Evolutionary conservation across 805 yeast genomes (phyloP).

Genomic region (Hanseniaspora mollemarum): DNA sequence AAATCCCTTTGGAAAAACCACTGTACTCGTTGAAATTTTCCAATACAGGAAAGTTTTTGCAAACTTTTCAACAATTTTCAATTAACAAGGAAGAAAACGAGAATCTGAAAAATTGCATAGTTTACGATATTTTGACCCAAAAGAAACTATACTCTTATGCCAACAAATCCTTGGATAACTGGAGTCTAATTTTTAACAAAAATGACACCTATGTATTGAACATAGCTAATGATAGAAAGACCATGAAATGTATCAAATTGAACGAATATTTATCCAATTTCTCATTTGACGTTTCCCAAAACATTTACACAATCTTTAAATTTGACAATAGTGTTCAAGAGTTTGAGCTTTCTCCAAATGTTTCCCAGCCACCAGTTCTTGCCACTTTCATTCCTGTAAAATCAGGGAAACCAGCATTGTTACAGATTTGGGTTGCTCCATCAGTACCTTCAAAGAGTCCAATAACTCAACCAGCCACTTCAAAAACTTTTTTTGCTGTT

Average conservation of each 20-base stretch:
- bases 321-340: constrained; percentile 21
- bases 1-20: constrained; percentile 38
- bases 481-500: constrained; percentile 87
- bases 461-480: constrained; percentile 38
- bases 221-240: constrained; percentile 21
- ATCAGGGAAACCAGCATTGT: constrained; percentile 78
- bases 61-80: constrained; percentile 84
- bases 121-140: constrained; percentile 46
- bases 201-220: constrained; percentile 28
- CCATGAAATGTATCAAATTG: constrained; percentile 31
- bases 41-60: constrained; percentile 71
- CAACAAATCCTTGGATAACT: constrained; percentile 73
- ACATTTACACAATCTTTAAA: constrained; percentile 34
- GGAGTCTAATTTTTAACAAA: constrained; percentile 41
- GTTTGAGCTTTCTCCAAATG: constrained; percentile 56
- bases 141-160: constrained; percentile 39
- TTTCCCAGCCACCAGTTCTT: constrained; percentile 74
- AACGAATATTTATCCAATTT: constrained; percentile 38
- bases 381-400: constrained; percentile 85
- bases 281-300: constrained; percentile 48
- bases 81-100: constrained; percentile 61
- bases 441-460: constrained; percentile 45
- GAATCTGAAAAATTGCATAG: constrained; percentile 58
- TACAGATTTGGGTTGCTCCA: constrained; percentile 50
- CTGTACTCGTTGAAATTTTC: constrained; percentile 77